Conservation (phyloP, 2,329 filamentous ascomycete genomes). For the Verticillium zaregamsianum region DNA sequence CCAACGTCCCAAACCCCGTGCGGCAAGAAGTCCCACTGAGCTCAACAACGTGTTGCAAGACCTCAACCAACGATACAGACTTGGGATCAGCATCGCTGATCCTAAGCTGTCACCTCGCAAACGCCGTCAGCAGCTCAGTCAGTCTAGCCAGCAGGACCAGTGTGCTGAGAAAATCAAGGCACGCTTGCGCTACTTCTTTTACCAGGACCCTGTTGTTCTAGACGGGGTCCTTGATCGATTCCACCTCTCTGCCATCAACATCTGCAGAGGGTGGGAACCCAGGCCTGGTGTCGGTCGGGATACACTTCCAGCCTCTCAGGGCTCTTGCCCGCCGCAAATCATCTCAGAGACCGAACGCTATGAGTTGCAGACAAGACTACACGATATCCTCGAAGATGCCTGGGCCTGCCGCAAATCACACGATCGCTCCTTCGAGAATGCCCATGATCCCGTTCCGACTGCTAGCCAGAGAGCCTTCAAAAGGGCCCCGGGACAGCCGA, state of each 20-base stretch:
- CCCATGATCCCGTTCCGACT: not conserved
- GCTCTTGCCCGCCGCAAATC: not conserved
- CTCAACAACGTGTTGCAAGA: not conserved
- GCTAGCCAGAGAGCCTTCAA: not conserved
- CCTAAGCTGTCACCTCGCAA: conserved; percentile 1
- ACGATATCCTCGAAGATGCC: not conserved
- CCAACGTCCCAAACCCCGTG: too few species aligned
- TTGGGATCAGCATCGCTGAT: not conserved
- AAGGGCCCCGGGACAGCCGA: not conserved
- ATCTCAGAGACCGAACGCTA: conserved; percentile 1
- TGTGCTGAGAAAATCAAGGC: conserved; percentile 1
- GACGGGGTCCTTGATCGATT: conserved; percentile 3
- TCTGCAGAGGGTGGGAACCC: conserved; percentile 4
- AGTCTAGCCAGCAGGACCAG: conserved; percentile 1
- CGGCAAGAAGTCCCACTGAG: not conserved
- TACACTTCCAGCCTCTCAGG: not conserved
- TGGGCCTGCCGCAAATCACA: not conserved
- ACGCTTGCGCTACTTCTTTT: conserved; percentile 4
- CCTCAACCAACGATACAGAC: not conserved
- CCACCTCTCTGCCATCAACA: conserved; percentile 2
- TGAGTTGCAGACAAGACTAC: conserved; percentile 3
- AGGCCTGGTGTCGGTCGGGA: not conserved
- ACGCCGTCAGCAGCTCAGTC: not conserved
- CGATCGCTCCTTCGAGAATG: not conserved
- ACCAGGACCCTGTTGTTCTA: not conserved